These are phyloP conservation scores for Dioscorea cayenensis DNA, from an alignment of 116 monocot genomes.

Conservation along the genomic window DNA sequence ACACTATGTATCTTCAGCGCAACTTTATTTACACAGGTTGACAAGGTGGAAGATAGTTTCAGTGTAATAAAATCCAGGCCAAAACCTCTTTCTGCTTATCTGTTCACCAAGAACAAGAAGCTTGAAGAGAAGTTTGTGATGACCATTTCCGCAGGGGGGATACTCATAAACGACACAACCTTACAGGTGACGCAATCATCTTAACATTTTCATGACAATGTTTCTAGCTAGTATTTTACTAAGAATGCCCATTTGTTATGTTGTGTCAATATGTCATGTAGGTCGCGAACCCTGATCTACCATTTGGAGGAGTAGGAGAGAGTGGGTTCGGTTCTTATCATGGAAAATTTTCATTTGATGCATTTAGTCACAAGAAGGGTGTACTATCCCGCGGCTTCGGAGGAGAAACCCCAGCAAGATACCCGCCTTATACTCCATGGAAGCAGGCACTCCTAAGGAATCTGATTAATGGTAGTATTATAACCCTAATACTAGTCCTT, in stretches of 20 bases:
- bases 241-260: not conserved
- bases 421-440: conserved; percentile 64
- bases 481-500: conserved; percentile 51
- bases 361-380: conserved; percentile 86
- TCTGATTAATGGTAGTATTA: conserved; percentile 46
- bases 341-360: conserved; percentile 82
- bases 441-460: conserved; percentile 56
- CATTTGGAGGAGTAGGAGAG: conserved; percentile 89
- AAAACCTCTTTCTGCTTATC: conserved; percentile 84
- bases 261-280: conserved; percentile 17
- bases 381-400: conserved; percentile 51
- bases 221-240: not conserved
- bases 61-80: conserved; percentile 57
- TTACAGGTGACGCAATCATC: conserved; percentile 47
- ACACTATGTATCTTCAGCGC: not conserved
- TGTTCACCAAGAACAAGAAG: conserved; percentile 77
- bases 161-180: conserved; percentile 58
- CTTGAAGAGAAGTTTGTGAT: conserved; percentile 58
- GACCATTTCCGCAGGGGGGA: conserved; percentile 54
- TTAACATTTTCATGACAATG: not conserved
- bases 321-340: conserved; percentile 86
- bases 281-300: conserved; percentile 52
- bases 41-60: conserved; percentile 62
- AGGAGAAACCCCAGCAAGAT: conserved; percentile 59
- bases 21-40: conserved; percentile 37